Percentiles rank a stretch among this genome's conserved stretches.
Conservation (phyloP, 163 green algal genomes). For the Scenedesmus sp. region DNA sequence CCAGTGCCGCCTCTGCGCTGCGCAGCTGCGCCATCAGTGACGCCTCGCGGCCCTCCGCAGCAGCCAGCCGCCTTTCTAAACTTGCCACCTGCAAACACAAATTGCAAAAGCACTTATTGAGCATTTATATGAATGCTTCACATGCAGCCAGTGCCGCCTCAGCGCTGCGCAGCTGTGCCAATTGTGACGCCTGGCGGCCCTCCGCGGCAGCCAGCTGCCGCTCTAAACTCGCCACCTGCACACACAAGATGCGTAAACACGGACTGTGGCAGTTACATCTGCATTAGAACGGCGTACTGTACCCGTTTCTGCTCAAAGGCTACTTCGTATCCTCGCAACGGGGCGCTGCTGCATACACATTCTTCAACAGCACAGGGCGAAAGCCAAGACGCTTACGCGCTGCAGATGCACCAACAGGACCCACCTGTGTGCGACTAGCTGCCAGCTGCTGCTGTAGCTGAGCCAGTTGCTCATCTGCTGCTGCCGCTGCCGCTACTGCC, state of each 20-base stretch:
- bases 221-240: conserved; percentile 35
- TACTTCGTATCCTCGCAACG: no score
- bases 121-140: neutral
- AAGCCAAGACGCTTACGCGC: no score
- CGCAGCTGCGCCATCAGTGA: conserved; percentile 58
- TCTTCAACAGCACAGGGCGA: no score
- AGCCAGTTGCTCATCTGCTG: neutral
- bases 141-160: neutral
- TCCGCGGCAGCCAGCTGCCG: conserved; percentile 55
- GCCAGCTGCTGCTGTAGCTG: conserved; percentile 42
- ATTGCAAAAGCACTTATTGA: neutral
- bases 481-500: neutral
- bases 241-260: no score
- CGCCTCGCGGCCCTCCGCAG: conserved; percentile 62
- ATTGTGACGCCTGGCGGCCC: conserved; percentile 54
- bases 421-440: conserved; percentile 25
- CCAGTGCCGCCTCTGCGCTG: conserved; percentile 54
- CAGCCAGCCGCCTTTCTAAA: conserved; percentile 44
- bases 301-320: no score
- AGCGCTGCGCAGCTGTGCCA: conserved; percentile 15
- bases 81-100: neutral
- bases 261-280: no score
- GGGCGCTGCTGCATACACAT: no score
- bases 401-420: neutral
- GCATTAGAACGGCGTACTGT: no score